Base-by-base conservation (phyloP, 1,139 yeast genomes). In the Meyerozyma smithsonii region DNA sequence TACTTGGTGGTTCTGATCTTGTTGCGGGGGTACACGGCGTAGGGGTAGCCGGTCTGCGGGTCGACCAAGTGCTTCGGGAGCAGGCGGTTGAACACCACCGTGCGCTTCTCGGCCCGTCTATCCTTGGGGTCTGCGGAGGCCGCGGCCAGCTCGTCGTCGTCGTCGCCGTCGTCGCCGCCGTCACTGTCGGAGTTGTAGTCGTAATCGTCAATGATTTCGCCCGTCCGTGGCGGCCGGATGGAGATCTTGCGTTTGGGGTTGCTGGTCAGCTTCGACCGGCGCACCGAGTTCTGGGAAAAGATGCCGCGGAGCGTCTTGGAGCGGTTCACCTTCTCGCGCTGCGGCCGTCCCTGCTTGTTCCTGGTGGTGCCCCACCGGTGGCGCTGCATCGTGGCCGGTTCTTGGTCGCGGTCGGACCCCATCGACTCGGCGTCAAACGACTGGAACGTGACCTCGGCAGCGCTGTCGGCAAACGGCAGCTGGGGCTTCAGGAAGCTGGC, bases 1-100 rank as follows among this genome's bases (percentile, higher is more conserved):
- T 92, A 92, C 62, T 89, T 90, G 4, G 98, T 89, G 1, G 98
- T 90, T 66, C 97, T 82, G 52, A 92, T 88, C 62, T 92, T 92
- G 66, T 92, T 92, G 58, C 96, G 75, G 3, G 95, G 81, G 58
- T 83, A 92, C 11, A 55, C 48, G 8, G 63, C 54, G 5, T 66
- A 51, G 1, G 95, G 94, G 41, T 69, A 61, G 12, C 88, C 88
- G 5, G 79, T 72, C 36, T 74, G 39, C 3, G 50, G 45, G 36
- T 45, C 39, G 5, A 39, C 37, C 62, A 67, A 53, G 25, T 54
- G 47, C 2, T 49, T 50, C 0, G 75, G 74, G 38, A 90, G 65
- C 2, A 77, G 74, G 57, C 77, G 61, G 61, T 89, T 89, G 69
- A 83, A 76, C 45, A 77, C 88, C 23, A 86, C 65, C 4, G 76